phyloP scores from a whole-genome alignment of 2,329 filamentous ascomycete genomes.

The Trichophyton rubrum region DNA sequence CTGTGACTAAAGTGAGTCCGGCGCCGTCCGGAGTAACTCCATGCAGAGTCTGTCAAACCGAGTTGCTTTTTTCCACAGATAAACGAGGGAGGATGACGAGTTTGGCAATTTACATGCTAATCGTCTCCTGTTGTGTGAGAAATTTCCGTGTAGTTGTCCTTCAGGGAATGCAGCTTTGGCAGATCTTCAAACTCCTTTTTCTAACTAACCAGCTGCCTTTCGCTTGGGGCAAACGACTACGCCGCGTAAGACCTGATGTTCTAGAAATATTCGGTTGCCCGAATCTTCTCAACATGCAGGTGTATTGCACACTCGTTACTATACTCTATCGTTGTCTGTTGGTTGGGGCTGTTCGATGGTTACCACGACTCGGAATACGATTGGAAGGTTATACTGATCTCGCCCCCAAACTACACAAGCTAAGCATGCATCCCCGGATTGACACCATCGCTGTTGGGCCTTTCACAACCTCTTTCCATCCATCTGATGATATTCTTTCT shows the following conservation, averaged over 20 bases:
- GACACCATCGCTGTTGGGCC: background rate
- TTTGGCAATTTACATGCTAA: background rate
- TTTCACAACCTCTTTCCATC: background rate
- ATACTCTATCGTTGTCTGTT: background rate
- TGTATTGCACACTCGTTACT: background rate
- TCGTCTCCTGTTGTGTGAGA: background rate
- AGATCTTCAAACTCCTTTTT: background rate
- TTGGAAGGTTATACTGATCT: background rate
- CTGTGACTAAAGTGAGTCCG: background rate
- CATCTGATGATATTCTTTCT: background rate
- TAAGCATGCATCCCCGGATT: background rate
- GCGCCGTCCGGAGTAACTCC: background rate
- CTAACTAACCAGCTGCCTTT: background rate
- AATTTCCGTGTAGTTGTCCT: background rate
- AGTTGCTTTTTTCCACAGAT: background rate
- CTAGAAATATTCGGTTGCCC: background rate
- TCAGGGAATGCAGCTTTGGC: background rate
- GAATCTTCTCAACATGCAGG: background rate
- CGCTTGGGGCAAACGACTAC: background rate
- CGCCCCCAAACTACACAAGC: constrained; percentile 1
- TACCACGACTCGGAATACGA: constrained; percentile 1
- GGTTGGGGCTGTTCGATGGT: background rate
- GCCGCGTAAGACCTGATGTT: background rate
- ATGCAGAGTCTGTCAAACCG: background rate
- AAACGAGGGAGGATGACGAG: background rate